Evolutionary conservation across 768 basidiomycete species (phyloP).

Genomic region (Gloeophyllum trabeum): DNA sequence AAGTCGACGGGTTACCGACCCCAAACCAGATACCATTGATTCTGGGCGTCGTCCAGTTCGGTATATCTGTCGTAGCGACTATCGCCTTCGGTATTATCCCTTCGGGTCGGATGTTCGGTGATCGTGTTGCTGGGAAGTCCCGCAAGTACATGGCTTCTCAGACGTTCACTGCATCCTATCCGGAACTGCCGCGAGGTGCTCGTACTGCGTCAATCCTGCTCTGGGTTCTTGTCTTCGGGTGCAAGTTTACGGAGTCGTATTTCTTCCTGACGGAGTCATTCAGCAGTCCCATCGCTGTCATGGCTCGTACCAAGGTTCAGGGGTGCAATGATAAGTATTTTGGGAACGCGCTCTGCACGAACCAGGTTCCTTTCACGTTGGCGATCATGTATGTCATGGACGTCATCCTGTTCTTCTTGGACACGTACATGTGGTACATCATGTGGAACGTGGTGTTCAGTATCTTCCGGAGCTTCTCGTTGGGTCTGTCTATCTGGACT

Average conservation of each 20-base stretch:
- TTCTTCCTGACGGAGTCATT: slow-evolving; percentile 98
- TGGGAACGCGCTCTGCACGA: slow-evolving; percentile 70
- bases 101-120: slow-evolving; percentile 97
- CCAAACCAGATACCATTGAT: slow-evolving; percentile 73
- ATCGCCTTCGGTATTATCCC: slow-evolving; percentile 82
- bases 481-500: slow-evolving; percentile 97
- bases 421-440: slow-evolving; percentile 99
- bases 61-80: slow-evolving; percentile 76
- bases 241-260: slow-evolving; percentile 95
- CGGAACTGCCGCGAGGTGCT: slow-evolving; percentile 55
- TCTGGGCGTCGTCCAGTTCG: slow-evolving; percentile 89
- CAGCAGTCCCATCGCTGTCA: slow-evolving; percentile 89
- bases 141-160: slow-evolving; percentile 98
- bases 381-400: slow-evolving; percentile 99
- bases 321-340: slow-evolving; percentile 81
- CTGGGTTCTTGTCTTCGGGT: slow-evolving; percentile 91
- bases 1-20: slow-evolving; percentile 56
- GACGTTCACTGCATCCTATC: slow-evolving; percentile 98
- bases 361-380: slow-evolving; percentile 90
- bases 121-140: slow-evolving; percentile 94
- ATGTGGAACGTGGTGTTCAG: slow-evolving; percentile 97
- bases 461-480: slow-evolving; percentile 78
- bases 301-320: slow-evolving; percentile 92
- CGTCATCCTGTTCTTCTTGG: slow-evolving; percentile 93
- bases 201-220: slow-evolving; percentile 78